Percentiles rank a stretch among this genome's conserved stretches.
Evolutionary conservation across 2,329 filamentous ascomycete species (phyloP).

Genomic region (Massarina eburnea): DNA sequence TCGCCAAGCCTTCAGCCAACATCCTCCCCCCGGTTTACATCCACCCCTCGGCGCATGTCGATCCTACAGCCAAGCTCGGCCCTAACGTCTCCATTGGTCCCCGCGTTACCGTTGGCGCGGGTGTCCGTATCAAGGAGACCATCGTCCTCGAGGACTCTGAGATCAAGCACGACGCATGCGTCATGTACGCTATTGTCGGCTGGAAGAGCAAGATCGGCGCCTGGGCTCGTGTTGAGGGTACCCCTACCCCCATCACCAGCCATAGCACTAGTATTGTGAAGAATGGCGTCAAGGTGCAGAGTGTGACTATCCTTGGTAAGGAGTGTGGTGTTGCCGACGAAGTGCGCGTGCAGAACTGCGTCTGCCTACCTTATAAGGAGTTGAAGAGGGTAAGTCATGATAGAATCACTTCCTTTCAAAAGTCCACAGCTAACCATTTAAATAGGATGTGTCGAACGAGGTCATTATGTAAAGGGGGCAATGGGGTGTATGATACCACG

Average conservation of each 20-base stretch:
- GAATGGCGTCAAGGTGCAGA: conserved; percentile 98
- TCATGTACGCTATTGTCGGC: conserved; percentile 93
- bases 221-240: conserved; percentile 98
- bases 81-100: conserved; percentile 96
- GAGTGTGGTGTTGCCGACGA: conserved; percentile 94
- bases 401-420: not conserved
- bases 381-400: conserved; percentile 77
- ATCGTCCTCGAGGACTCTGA: conserved; percentile 94
- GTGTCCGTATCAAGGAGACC: conserved; percentile 90
- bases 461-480: conserved; percentile 78
- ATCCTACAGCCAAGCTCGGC: conserved; percentile 93
- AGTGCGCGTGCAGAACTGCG: conserved; percentile 94
- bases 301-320: conserved; percentile 95
- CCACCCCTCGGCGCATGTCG: conserved; percentile 85
- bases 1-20: conserved; percentile 79
- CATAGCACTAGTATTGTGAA: conserved; percentile 95
- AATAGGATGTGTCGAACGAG: conserved; percentile 77
- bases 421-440: conserved; percentile 6
- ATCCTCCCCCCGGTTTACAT: conserved; percentile 94
- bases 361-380: conserved; percentile 97
- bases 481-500: conserved; percentile 18
- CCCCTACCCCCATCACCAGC: conserved; percentile 81
- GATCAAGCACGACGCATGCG: conserved; percentile 94
- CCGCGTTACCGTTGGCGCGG: conserved; percentile 80
- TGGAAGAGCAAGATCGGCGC: conserved; percentile 95